Evolutionary conservation across 1,139 yeast species (phyloP), one percentile per base, ranked within the genome.

Genomic region (Waltiozyma sp.): DNA sequence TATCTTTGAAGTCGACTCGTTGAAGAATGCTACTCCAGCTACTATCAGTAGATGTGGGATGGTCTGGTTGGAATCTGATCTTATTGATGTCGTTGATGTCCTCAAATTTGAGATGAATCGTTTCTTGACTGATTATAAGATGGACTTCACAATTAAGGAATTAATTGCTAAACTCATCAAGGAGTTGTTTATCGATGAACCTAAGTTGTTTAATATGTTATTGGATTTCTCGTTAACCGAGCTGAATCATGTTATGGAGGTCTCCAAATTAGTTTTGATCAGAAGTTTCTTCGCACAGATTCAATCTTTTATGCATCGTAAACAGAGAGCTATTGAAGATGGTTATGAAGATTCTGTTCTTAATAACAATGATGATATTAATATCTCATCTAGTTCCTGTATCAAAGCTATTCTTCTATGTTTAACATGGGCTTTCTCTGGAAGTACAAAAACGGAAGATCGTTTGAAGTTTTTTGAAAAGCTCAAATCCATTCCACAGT

Each of bases 11-110:
- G 87, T 84, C 5, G 85, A 81, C 43, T 68, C 64, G 39, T 63
- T 91, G 46, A 60, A 63, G 8, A 67, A 72, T 52, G 83, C 95
- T 0, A 91, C 97, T 0, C 87, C 87, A 0, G 98, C 97, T 0
- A 91, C 97, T 0, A 75, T 91, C 26, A 85, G 93, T 61, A 73
- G 98, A 60, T 89, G 97, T 67, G 96, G 95, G 9, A 80, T 91
- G 76, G 68, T 89, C 1, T 84, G 89, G 82, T 68, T 86, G 52
- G 80, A 78, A 8, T 54, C 59, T 4, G 47, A 53, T 2, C 48
- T 67, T 1, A 62, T 71, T 11, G 46, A 56, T 1, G 23, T 59
- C 1, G 47, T 47, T 8, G 66, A 63, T 52, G 43, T 62, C 11
- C 44, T 62, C 18, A 28, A 48, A 11, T 46, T 53, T 19, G 45